Evolutionary conservation across 2,329 filamentous ascomycete species (phyloP), one percentile per base, ranked within the genome.

Genomic region (Pseudogymnoascus pannorum): DNA sequence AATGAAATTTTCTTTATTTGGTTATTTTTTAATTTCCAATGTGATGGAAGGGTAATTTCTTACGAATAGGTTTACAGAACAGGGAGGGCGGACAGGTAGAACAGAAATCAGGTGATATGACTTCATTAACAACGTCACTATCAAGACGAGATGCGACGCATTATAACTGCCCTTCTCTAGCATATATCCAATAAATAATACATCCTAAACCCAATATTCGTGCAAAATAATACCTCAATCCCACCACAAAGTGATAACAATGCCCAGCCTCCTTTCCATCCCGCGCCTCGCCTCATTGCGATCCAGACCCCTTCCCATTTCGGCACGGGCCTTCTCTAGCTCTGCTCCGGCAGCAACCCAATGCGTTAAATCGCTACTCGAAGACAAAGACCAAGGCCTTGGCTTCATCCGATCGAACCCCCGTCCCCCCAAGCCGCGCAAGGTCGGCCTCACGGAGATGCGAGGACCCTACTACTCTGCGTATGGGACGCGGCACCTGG

Each of bases 381-480:
- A 81, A 65, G 79, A 82, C 63, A 75, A 75, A 64, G 68, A 77
- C 7, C 72, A 77, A 66, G 79, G 77, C 4, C 79, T 80, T 66
- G 79, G 78, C 0, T 82, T 82, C 66, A 74, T 76, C 31, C 74
- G 77, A 3, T 79, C 79, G 26, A 83, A 82, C 60, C 73, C 74
- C 0, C 69, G 75, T 12, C 75, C 78, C 0, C 69, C 72, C 4
- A 83, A 83, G 68, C 80, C 80, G 2, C 73, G 81, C 26, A 75
- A 68, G 4, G 75, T 72, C 36, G 78, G 77, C 4, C 79, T 82
- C 5, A 83, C 81, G 0, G 81, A 83, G 68, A 83, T 83, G 61
- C 74, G 80, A 31, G 80, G 81, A 0, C 80, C 79, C 5, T 83
- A 82, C 67, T 83, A 83, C 68, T 78, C 78, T 0, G 79, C 74